phyloP scores from a whole-genome alignment of 2,329 filamentous ascomycete species.

The Botrytis fragariae region DNA sequence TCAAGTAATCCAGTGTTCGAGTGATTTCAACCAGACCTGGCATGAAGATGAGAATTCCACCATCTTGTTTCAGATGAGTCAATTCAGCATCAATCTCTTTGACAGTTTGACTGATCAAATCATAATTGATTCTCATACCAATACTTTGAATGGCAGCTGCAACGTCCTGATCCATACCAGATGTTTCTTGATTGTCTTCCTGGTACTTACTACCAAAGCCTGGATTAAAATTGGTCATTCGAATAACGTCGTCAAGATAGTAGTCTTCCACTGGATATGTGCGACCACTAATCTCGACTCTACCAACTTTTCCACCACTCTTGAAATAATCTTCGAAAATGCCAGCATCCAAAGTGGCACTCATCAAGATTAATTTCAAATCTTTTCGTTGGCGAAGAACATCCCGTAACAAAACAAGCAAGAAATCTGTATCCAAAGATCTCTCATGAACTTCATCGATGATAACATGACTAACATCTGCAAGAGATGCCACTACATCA shows the following conservation, averaged over 20 bases:
- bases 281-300: constrained; percentile 82
- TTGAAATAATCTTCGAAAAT: constrained; percentile 85
- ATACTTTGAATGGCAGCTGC: constrained; percentile 70
- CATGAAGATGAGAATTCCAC: constrained; percentile 92
- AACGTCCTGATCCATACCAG: constrained; percentile 54
- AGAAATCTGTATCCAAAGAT: constrained; percentile 90
- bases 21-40: constrained; percentile 92
- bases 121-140: constrained; percentile 87
- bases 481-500: constrained; percentile 76
- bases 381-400: constrained; percentile 72
- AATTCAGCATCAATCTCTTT: constrained; percentile 78
- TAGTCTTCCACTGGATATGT: constrained; percentile 89
- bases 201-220: constrained; percentile 41
- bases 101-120: constrained; percentile 77
- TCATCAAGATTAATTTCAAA: constrained; percentile 92
- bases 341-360: constrained; percentile 85
- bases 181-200: constrained; percentile 45
- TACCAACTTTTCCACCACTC: constrained; percentile 66
- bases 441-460: constrained; percentile 97
- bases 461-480: constrained; percentile 89
- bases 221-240: constrained; percentile 69
- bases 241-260: constrained; percentile 84
- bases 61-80: constrained; percentile 60
- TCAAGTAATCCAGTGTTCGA: constrained; percentile 68
- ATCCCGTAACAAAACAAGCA: constrained; percentile 82